Evolutionary conservation across 768 basidiomycete species (phyloP), one percentile per base, ranked within the genome.

Genomic region (Boletus barrowsii): DNA sequence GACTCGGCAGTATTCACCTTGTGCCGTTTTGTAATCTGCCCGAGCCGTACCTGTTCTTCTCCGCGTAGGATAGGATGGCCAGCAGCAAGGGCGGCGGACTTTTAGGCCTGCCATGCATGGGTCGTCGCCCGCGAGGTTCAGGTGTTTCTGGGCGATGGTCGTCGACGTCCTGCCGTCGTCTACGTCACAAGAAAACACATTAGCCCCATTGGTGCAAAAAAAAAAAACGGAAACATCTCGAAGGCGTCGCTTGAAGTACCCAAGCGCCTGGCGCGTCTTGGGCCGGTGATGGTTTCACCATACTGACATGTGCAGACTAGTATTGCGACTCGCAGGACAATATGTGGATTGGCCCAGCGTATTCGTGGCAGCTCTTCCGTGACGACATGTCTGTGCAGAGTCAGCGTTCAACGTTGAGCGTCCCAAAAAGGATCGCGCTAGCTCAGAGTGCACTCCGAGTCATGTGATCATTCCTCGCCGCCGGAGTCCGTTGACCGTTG

Each of bases 351-450:
- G 2, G 82, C 84, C 68, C 81, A 90, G 13, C 82, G 85, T 75
- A 93, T 87, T 30, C 87, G 77, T 1, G 87, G 88, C 0, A 93
- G 72, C n/a, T 88, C 79, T 39, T 92, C 83, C 64, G 87, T 88
- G 37, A 87, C 78, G 58, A 93, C 92, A 74, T 90, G 84, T 42
- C 90, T 90, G 54, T 46, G 17, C 14, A 3, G 10, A 46, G 49
- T 49, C 15, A 18, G 33, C 33, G 13, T 33, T 33, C 2, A n/a
- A 6, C 9, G 17, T 10, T 10, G 17, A 15, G 13, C 18, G n/a
- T 41, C 9, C 33, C 10, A 29, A 49, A n/a, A 13, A 17, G 5
- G 24, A 43, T 15, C 3, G 24, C 3, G 15, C 3, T 5, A 10
- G 15, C 81, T 60, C 51, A 88, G 89, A 86, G 78, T 26, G 87